Evolutionary conservation across 129 eudicot species (phyloP).

Genomic region (Lactuca sativa): DNA sequence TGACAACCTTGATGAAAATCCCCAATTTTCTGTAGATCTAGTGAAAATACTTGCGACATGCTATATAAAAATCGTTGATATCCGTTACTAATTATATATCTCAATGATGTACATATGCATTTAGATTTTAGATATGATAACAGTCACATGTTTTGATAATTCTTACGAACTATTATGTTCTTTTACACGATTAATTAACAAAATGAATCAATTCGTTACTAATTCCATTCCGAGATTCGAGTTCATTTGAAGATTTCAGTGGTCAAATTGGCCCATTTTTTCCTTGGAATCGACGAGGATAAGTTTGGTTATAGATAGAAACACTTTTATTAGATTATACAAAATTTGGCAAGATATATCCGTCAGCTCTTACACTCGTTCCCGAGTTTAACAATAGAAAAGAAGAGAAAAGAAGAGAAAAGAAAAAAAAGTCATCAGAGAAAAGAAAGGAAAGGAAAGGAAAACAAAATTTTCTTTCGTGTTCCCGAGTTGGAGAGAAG

Average conservation of each 20-base stretch:
- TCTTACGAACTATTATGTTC: background rate
- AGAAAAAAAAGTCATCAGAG: no score
- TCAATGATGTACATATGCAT: background rate
- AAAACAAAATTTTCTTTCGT: no score
- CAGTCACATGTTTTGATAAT: constrained; percentile 1
- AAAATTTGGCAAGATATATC: background rate
- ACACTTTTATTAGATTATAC: background rate
- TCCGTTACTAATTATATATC: background rate
- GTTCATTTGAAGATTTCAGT: background rate
- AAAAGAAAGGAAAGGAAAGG: no score
- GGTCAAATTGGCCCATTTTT: background rate
- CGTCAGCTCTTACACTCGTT: no score
- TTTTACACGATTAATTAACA: background rate
- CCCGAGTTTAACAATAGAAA: no score
- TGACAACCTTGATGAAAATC: no score
- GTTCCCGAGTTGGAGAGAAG: no score
- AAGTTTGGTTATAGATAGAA: background rate
- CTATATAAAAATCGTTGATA: background rate
- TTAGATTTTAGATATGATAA: background rate
- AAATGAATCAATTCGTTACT: constrained; percentile 16
- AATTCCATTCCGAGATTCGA: background rate
- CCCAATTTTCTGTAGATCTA: constrained; percentile 11
- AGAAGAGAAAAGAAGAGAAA: no score
- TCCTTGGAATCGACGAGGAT: constrained; percentile 1
- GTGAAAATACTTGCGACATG: background rate